phyloP scores from a whole-genome alignment of 1,284 basidiomycete species.

The Agroathelia rolfsii region DNA sequence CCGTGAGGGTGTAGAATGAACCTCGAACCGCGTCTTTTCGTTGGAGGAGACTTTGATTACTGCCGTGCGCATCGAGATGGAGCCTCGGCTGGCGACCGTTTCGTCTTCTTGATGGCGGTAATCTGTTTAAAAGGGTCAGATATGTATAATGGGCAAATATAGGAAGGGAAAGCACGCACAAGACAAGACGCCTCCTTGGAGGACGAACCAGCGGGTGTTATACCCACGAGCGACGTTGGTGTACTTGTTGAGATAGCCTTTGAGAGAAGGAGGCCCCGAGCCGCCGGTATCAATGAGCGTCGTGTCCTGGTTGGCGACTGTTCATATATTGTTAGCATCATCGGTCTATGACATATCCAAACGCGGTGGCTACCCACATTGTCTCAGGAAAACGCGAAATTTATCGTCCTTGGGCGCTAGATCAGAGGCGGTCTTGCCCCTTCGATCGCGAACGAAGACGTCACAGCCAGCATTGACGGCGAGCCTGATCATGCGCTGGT shows the following conservation, averaged over 20 bases:
- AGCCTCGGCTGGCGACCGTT: constrained; percentile 76
- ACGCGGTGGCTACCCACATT: constrained; percentile 68
- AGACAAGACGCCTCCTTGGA: constrained; percentile 78
- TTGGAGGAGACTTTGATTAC: constrained; percentile 41
- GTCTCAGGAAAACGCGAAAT: constrained; percentile 75
- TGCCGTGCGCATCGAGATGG: constrained; percentile 82
- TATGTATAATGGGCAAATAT: not conserved
- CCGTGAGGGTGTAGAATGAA: constrained; percentile 54
- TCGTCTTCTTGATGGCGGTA: constrained; percentile 93
- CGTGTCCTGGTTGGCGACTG: constrained; percentile 75
- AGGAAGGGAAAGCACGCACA: constrained; percentile 38
- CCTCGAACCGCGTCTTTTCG: constrained; percentile 70
- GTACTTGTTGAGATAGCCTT: constrained; percentile 84
- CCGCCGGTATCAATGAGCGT: constrained; percentile 50
- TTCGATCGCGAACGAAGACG: constrained; percentile 79
- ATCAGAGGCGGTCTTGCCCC: constrained; percentile 72
- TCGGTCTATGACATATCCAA: no score
- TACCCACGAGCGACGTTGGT: constrained; percentile 88
- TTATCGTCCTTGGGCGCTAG: constrained; percentile 66
- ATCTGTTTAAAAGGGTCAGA: constrained; percentile 51
- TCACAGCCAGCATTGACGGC: constrained; percentile 83
- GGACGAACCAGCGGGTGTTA: constrained; percentile 89
- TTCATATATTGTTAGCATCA: no score
- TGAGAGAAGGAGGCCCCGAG: constrained; percentile 55
- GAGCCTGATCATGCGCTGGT: constrained; percentile 75